Evolutionary conservation across 2,329 filamentous ascomycete species (phyloP), one percentile per base, ranked within the genome.

Genomic region (Aspergillus proliferans): DNA sequence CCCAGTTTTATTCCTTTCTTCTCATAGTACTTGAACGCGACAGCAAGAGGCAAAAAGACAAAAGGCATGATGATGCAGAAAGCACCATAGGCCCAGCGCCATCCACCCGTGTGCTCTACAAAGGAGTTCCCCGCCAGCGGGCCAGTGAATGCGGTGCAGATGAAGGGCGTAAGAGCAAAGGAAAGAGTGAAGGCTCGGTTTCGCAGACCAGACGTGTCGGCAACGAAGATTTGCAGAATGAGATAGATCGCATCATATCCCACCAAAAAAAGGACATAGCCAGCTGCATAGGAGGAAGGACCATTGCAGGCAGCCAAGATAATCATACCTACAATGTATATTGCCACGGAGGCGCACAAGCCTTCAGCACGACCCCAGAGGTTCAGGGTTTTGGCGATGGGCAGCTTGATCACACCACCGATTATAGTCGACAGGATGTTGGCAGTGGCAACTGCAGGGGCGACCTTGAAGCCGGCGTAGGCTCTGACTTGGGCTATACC

Each of bases 61-160:
- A 75, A 62, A 0, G 82, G 81, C 4, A 78, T 74, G 52, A 86
- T 71, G 49, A 87, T 81, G 40, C 76, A 71, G 58, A 84, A 86
- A 18, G 72, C 69, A 26, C 81, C 83, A 57, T 80, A 85, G 1
- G 72, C 81, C 83, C 83, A 86, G 26, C 80, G 76, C 76, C 78
- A 85, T 26, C 75, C 77, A 9, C 75, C 70, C 0, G 71, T 71
- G 12, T 4, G 19, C 0, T 67, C 58, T 30, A 79, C 62, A 58
- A 69, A 69, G 51, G 82, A 79, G 1, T 71, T 64, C 6, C 76
- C 77, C 21, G 82, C 75, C 41, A 72, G 68, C 0, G 79, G 73
- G 5, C 79, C 76, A 33, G 79, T 72, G 62, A 79, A 78, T 0
- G 71, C 85, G 0, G 80, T 79, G 21, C 81, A 83, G 57, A 79